Evolutionary conservation across 345 rosid species (phyloP).

Genomic region (Anastatica hierochuntica): DNA sequence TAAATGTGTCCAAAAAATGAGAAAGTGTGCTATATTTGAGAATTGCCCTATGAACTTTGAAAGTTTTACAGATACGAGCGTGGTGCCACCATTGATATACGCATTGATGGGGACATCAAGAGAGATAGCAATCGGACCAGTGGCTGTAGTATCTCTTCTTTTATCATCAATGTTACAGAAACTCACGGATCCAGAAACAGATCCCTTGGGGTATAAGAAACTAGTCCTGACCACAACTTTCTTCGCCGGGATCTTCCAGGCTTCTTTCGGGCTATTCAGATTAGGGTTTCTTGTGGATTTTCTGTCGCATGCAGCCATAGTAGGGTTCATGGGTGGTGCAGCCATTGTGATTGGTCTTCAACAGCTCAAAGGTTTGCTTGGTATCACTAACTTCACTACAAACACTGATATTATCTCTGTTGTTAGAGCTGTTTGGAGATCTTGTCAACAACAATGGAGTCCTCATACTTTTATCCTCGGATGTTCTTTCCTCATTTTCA

Average conservation of each 20-base stretch:
- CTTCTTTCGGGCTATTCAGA: constrained; percentile 73
- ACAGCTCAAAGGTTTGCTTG: constrained; percentile 80
- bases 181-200: constrained; percentile 50
- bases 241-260: constrained; percentile 77
- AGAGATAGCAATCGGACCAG: constrained; percentile 88
- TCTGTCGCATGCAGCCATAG: constrained; percentile 75
- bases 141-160: constrained; percentile 83
- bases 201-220: constrained; percentile 52
- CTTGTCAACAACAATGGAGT: constrained; percentile 59
- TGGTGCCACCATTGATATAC: constrained; percentile 76
- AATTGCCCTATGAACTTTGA: too few relatives aligned
- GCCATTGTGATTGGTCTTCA: constrained; percentile 90
- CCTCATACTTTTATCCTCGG: constrained; percentile 12
- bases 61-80: constrained; percentile 84
- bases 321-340: constrained; percentile 88
- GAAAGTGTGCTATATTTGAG: too few relatives aligned
- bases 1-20: too few relatives aligned
- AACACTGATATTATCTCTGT: constrained; percentile 78
- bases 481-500: constrained; percentile 30
- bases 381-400: constrained; percentile 59
- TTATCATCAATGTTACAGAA: constrained; percentile 63
- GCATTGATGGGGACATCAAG: constrained; percentile 91
- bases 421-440: constrained; percentile 48
- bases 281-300: constrained; percentile 87
- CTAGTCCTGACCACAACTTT: constrained; percentile 69